Evolutionary conservation across 495 filamentous ascomycete species (phyloP), one percentile per base, ranked within the genome.

Genomic region (Rhizodiscina lignyota): DNA sequence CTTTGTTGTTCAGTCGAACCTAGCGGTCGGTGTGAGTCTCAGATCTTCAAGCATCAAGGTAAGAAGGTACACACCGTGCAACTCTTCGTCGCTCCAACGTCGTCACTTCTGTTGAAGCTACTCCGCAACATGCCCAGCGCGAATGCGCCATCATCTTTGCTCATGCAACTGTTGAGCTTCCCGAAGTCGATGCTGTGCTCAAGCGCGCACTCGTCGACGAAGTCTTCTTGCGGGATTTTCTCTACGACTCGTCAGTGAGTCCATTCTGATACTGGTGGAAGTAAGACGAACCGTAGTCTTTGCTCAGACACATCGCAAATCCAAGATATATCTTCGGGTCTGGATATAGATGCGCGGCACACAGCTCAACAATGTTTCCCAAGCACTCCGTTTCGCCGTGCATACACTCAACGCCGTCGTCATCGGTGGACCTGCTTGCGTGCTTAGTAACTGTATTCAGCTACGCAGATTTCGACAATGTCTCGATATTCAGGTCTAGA

Each of bases 321-420:
- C 85, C 85, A 26, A 96, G 68, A 36, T 77, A 91, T 19, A 72
- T 77, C 55, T 86, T 85, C n/a, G 80, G 71, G 35, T 83, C 73
- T 6, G 83, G 68, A 48, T 83, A 82, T 3, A 87, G 65, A 37
- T 74, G 62, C 10, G 75, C 72, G 18, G 84, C 89, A 62, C 89
- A 99, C 37, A 96, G 76, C 43, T 87, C 75, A 51, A 99, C 64
- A 59, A 92, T 92, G 56, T 99, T 79, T 13, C 86, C 86, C 46
- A 96, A 72, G 50, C 89, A 99, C 61, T 99, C 89, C 11, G 61
- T 62, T 4, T 84, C 78, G 4, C 89, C 91, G 49, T 96, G 89
- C 53, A 62, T 91, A 64, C 91, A 99, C 11, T 63, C 60, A 15
- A 86, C 69, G 6, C 77, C 78, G 51, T 75, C 77, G 51, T 62